phyloP scores from a whole-genome alignment of 352 stramenopile genomes.

The Albugo candida region DNA sequence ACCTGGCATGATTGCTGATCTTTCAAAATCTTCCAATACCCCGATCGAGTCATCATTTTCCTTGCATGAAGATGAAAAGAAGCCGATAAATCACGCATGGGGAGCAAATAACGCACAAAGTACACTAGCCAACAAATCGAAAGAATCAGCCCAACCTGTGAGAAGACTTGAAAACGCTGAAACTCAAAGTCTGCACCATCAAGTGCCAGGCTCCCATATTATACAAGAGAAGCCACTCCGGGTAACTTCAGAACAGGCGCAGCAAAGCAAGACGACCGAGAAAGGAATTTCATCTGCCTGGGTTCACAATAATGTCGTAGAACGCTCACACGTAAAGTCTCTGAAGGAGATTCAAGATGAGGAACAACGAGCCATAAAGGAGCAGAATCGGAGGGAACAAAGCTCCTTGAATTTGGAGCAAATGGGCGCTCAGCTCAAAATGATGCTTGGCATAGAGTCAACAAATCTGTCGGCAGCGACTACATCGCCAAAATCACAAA shows the following conservation, averaged over 20 bases:
- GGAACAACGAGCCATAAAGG: constrained; percentile 23
- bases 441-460: constrained; percentile 62
- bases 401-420: constrained; percentile 30
- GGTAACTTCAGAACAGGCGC: neutral
- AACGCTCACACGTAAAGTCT: constrained; percentile 15
- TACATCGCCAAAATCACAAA: neutral
- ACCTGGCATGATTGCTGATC: neutral
- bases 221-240: constrained; percentile 2
- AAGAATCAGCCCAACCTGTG: neutral
- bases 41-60: neutral
- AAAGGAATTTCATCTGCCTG: neutral
- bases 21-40: neutral
- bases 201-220: neutral
- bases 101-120: neutral
- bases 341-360: constrained; percentile 73
- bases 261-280: neutral
- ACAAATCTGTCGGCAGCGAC: constrained; percentile 3
- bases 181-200: neutral
- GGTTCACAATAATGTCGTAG: neutral
- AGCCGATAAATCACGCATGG: neutral
- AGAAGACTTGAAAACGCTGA: neutral
- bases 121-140: neutral
- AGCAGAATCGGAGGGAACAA: constrained; percentile 26
- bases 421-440: constrained; percentile 74
- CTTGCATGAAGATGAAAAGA: neutral